Base-by-base conservation (phyloP, 495 filamentous ascomycete species). In the Penicillium samsonianum region DNA sequence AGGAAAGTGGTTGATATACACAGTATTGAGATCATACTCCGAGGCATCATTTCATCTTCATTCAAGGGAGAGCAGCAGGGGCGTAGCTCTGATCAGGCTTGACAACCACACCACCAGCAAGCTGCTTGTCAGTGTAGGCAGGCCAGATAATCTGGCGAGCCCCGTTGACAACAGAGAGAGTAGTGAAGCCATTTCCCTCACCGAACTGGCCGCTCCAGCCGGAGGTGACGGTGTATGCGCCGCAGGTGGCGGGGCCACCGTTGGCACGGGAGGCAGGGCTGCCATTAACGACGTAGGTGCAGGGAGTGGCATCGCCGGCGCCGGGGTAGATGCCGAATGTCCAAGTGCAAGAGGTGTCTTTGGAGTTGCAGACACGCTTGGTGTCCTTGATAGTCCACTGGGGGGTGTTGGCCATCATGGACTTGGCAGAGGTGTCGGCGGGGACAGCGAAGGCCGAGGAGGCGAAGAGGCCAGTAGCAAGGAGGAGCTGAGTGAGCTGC, bases 171-270 rank as follows among this genome's bases (percentile, higher is more conserved):
- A 84, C 72, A 9, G 75, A 67, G 35, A 80, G 62, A 20, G 80
- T 82, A 33, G 80, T 82, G 68, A 84, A 84, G 44, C 81, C 82
- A 46, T 80, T 70, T 37, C 62, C 77, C 6, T 56, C 51, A 56
- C 81, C 80, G 55, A 83, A 84, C 57, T 80, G 75, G 55, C 75
- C 80, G 68, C 79, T 82, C 81, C 80, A 84, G 65, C 69, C 71
- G 20, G 77, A 78, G 44, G 75, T 82, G 49, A 84, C 61, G 53
- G 75, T 81, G 69, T 69, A 84, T 44, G 59, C 64, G 31, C 80
- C 81, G 67, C 81, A 83, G 40, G 28, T 60, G 59, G 66, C 55
- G 20, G 73, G 71, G 30, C 63, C 70, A 38, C 74, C 76, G 48
- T 69, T 65, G 26, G 74, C 62, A 17, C 67, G 65, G 67, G 68